Conservation (phyloP, 2,329 filamentous ascomycete species). For the Colletotrichum simmondsii region DNA sequence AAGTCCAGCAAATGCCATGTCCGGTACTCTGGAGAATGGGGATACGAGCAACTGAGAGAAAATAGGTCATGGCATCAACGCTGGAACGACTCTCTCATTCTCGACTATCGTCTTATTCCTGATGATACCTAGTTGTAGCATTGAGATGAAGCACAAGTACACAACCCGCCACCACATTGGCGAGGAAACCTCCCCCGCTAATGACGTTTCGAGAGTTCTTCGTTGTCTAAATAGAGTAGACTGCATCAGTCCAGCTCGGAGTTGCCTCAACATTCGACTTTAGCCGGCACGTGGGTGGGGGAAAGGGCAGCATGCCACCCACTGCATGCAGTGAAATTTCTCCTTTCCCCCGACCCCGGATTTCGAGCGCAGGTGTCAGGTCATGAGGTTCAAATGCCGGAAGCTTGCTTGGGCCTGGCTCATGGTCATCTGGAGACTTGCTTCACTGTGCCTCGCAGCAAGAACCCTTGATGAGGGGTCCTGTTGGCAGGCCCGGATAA, state of each 20-base stretch:
- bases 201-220: too few relatives aligned
- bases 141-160: background rate
- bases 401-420: background rate
- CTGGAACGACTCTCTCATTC: too few relatives aligned
- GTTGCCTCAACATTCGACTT: background rate
- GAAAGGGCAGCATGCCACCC: background rate
- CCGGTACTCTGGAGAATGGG: too few relatives aligned
- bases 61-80: too few relatives aligned
- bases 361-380: background rate
- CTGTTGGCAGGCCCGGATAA: background rate
- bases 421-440: too few relatives aligned
- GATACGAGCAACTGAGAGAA: too few relatives aligned
- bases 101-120: too few relatives aligned
- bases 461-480: too few relatives aligned
- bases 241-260: background rate
- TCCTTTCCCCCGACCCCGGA: conserved; percentile 22
- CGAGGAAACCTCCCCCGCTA: background rate
- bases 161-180: background rate
- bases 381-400: background rate
- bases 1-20: too few relatives aligned
- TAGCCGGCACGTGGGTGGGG: conserved; percentile 18
- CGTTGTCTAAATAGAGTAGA: background rate
- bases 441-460: background rate
- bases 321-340: background rate
- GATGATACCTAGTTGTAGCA: too few relatives aligned